phyloP scores from a whole-genome alignment of 306 rosid genomes.

The Ammopiptanthus mongolicus region DNA sequence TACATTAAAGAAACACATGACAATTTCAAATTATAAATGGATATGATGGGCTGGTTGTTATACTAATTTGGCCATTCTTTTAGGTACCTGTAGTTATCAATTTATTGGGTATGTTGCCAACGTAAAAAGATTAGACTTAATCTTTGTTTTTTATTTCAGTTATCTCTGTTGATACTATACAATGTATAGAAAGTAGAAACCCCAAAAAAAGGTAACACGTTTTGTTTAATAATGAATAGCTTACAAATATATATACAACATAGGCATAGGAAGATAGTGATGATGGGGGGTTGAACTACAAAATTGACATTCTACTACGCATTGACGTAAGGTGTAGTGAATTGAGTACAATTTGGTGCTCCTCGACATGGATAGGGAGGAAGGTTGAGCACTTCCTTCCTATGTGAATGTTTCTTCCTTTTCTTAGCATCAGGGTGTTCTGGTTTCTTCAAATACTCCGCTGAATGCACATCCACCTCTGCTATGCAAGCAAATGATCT shows the following conservation, averaged over 20 bases:
- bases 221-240: not conserved
- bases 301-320: conserved; percentile 25
- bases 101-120: conserved; percentile 11
- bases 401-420: conserved; percentile 56
- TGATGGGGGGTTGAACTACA: not conserved
- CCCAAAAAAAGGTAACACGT: not conserved
- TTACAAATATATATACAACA: not conserved
- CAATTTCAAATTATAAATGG: conserved; percentile 12
- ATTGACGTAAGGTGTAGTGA: conserved; percentile 46
- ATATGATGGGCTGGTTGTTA: too few species aligned
- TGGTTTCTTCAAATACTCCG: conserved; percentile 75
- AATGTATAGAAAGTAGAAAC: not conserved
- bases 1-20: conserved; percentile 17
- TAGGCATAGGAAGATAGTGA: not conserved
- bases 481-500: conserved; percentile 80
- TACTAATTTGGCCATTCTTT: too few species aligned
- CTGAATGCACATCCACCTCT: conserved; percentile 56
- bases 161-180: not conserved
- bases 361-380: conserved; percentile 49
- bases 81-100: too few species aligned
- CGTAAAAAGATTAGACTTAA: not conserved
- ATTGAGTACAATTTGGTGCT: conserved; percentile 46
- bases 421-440: conserved; percentile 51
- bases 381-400: conserved; percentile 23
- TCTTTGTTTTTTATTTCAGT: not conserved